Evolutionary conservation across 2,329 filamentous ascomycete species (phyloP).

Genomic region (Fusarium staphyleae): DNA sequence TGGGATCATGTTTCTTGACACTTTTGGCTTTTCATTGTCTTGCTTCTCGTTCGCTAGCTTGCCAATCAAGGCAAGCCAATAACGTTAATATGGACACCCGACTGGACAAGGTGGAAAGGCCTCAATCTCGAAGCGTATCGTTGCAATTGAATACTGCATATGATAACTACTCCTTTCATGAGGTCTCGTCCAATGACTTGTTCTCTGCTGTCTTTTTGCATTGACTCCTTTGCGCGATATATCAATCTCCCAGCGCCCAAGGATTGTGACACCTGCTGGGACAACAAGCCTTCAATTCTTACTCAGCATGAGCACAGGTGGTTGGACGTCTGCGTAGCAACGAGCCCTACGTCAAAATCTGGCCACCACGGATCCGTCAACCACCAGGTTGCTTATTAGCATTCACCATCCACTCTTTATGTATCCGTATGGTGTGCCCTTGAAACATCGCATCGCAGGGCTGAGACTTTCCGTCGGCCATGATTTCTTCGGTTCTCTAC

Average conservation of each 20-base stretch:
- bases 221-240: slow-evolving; percentile 18
- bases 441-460: slow-evolving; percentile 23
- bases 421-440: slow-evolving; percentile 8
- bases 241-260: background rate
- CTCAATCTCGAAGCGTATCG: background rate
- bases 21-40: slow-evolving; percentile 9
- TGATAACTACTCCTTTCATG: background rate
- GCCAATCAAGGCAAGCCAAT: too few species aligned
- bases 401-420: slow-evolving; percentile 15
- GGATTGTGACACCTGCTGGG: too few species aligned
- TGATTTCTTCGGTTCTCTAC: background rate
- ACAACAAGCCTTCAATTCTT: background rate
- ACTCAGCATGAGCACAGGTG: slow-evolving; percentile 6
- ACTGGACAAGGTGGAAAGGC: slow-evolving; percentile 8
- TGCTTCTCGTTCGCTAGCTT: slow-evolving; percentile 14
- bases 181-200: background rate
- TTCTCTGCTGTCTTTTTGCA: slow-evolving; percentile 6
- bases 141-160: slow-evolving; percentile 16
- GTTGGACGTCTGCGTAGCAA: slow-evolving; percentile 5
- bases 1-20: slow-evolving; percentile 17
- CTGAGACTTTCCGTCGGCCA: slow-evolving; percentile 5
- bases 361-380: slow-evolving; percentile 29
- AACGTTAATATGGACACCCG: slow-evolving; percentile 16
- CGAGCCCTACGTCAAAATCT: slow-evolving; percentile 37
- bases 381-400: slow-evolving; percentile 24